Evolutionary conservation across 768 basidiomycete genomes (phyloP).

Genomic region (Kwoniella mangroviensis): DNA sequence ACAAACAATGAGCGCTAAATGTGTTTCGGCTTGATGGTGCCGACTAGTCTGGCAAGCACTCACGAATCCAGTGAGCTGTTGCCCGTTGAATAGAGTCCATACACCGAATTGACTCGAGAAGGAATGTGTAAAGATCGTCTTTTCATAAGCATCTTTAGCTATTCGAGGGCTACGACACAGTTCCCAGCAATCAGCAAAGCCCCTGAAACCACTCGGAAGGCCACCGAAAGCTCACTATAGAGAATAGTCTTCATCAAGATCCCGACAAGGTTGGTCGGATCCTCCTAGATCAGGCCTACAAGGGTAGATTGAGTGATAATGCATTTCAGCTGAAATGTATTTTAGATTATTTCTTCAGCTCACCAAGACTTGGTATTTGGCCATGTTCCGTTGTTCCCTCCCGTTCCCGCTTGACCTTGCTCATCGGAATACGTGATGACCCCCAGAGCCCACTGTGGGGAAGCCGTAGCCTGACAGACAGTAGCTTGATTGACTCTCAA

Average conservation of each 20-base stretch:
- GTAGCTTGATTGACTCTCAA: constrained; percentile 11
- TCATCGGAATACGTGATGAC: constrained; percentile 25
- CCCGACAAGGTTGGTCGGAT: background rate
- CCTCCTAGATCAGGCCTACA: background rate
- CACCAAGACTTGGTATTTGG: background rate
- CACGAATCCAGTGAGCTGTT: constrained; percentile 22
- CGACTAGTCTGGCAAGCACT: background rate
- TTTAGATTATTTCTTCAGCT: background rate
- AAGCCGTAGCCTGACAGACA: background rate
- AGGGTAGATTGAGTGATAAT: background rate
- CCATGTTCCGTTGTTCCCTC: background rate
- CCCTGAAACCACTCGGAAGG: too few relatives aligned
- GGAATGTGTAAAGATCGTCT: constrained; percentile 11
- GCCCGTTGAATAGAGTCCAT: constrained; percentile 24
- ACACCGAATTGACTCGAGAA: constrained; percentile 19
- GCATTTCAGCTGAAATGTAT: too few relatives aligned
- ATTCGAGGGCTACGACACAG: constrained; percentile 15
- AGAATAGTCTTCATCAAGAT: background rate
- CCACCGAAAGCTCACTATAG: background rate
- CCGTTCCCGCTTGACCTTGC: too few relatives aligned
- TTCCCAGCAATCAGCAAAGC: too few relatives aligned
- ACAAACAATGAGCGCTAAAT: too few relatives aligned
- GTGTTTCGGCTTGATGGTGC: too few relatives aligned
- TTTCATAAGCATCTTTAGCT: constrained; percentile 7
- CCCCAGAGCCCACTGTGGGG: constrained; percentile 19